Conservation (phyloP, 179 eudicot genomes). For the Spinacia oleracea region DNA sequence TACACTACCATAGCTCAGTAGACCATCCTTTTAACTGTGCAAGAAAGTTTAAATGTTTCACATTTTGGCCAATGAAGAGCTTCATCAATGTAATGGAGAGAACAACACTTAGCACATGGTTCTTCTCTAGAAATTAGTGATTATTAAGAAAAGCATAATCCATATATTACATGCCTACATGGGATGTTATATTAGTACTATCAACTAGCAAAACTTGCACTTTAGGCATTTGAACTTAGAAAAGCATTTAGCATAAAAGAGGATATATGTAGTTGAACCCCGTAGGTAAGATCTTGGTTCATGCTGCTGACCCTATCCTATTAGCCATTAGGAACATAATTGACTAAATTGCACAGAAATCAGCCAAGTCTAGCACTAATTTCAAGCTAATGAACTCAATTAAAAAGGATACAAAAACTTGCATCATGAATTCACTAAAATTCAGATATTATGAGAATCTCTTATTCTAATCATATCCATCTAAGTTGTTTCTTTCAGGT, state of each 20-base stretch:
- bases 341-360: neutral
- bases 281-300: neutral
- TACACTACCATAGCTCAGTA: neutral
- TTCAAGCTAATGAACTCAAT: neutral
- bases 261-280: too few species aligned
- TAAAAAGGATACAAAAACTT: neutral
- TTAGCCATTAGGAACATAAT: neutral
- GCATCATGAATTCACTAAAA: neutral
- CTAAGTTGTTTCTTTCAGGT: slow-evolving; percentile 1
- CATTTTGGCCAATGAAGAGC: neutral
- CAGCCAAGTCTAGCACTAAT: neutral
- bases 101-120: neutral
- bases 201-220: neutral
- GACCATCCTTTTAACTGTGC: neutral
- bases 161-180: neutral
- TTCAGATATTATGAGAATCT: neutral
- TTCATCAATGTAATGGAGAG: neutral
- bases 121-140: neutral
- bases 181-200: neutral
- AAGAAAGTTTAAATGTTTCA: neutral
- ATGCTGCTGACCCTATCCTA: neutral
- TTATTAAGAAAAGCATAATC: neutral
- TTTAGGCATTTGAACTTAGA: neutral
- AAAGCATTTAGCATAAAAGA: neutral
- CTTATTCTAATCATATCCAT: neutral